Percentiles rank a stretch among this genome's conserved stretches.
phyloP scores from a whole-genome alignment of 345 rosid species.

The Ailanthus altissimus region DNA sequence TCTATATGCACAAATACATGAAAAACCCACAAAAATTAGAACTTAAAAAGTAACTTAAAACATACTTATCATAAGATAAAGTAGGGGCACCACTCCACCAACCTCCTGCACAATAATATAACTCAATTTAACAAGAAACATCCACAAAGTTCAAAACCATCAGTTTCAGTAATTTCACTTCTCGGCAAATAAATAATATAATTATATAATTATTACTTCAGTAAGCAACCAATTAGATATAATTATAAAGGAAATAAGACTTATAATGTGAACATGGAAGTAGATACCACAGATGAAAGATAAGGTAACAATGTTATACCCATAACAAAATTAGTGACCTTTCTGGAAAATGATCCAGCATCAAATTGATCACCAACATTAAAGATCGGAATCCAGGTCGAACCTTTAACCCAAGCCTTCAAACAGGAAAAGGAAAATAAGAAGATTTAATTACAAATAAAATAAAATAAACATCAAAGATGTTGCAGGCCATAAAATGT shows the following conservation, averaged over 20 bases:
- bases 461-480: not conserved
- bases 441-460: not conserved
- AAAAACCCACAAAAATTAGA: constrained; percentile 11
- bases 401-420: constrained; percentile 92
- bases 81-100: constrained; percentile 97
- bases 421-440: constrained; percentile 21
- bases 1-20: constrained; percentile 7
- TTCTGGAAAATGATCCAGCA: constrained; percentile 65
- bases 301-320: constrained; percentile 47
- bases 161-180: not conserved
- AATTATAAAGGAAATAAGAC: not conserved
- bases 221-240: constrained; percentile 12
- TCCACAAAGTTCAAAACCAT: not conserved
- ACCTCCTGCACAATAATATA: constrained; percentile 64
- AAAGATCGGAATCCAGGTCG: constrained; percentile 83
- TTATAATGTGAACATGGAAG: not conserved
- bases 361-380: constrained; percentile 59
- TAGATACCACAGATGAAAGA: not conserved
- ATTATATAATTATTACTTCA: not conserved
- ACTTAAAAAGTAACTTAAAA: constrained; percentile 9
- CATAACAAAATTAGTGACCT: constrained; percentile 72
- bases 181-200: not conserved
- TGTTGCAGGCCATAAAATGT: not conserved
- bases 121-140: constrained; percentile 18
- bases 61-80: constrained; percentile 66